Evolutionary conservation across 371 early-diverging fungal genomes (phyloP).

Genomic region (Mortierella sp.): DNA sequence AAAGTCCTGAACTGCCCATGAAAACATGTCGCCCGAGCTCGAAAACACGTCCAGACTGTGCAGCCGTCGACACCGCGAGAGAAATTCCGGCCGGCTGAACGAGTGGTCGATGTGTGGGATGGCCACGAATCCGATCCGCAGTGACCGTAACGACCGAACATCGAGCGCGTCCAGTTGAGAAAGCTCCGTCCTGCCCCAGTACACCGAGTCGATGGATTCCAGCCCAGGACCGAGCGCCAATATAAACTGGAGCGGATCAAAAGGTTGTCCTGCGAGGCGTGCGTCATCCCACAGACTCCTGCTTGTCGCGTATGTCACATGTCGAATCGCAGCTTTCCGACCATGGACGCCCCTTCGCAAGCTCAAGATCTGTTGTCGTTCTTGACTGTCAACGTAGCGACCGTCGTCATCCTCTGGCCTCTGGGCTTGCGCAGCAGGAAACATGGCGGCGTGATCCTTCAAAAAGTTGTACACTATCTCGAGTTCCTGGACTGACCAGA

Average conservation of each 20-base stretch:
- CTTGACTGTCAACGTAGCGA: not conserved
- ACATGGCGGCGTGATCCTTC: constrained; percentile 22
- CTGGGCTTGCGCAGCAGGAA: constrained; percentile 4
- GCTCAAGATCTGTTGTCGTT: not conserved
- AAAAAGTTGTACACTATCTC: constrained; percentile 30
- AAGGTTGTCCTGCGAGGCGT: constrained; percentile 4
- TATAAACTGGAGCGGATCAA: constrained; percentile 33
- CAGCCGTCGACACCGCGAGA: constrained; percentile 37
- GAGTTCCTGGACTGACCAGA: constrained; percentile 28
- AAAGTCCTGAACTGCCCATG: constrained; percentile 50
- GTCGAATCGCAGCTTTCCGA: constrained; percentile 23
- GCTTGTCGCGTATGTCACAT: constrained; percentile 22
- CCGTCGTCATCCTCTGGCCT: not conserved
- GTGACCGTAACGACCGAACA: constrained; percentile 20
- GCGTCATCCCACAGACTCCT: constrained; percentile 31
- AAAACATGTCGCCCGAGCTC: constrained; percentile 31
- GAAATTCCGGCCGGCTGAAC: constrained; percentile 44
- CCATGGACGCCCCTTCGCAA: not conserved
- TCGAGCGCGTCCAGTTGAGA: constrained; percentile 28
- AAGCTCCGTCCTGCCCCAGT: constrained; percentile 20
- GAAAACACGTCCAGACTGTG: constrained; percentile 25
- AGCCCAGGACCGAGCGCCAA: constrained; percentile 40
- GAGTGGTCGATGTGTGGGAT: constrained; percentile 12
- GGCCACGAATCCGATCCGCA: constrained; percentile 16
- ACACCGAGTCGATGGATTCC: constrained; percentile 28